Conservation (phyloP, 495 filamentous ascomycete genomes). For the Glutinoglossum americanum region DNA sequence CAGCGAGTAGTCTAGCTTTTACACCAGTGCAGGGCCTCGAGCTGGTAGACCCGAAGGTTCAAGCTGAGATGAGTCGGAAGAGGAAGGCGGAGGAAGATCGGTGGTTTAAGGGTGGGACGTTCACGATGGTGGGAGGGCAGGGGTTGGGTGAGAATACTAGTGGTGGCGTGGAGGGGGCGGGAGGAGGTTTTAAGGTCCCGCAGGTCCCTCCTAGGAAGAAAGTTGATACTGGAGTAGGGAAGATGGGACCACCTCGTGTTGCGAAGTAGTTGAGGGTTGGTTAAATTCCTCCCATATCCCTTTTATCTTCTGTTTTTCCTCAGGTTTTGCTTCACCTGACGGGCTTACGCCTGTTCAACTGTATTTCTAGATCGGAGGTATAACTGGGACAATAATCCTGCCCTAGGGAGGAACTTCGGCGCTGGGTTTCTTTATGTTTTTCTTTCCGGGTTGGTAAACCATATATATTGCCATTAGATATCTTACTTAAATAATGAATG, state of each 20-base stretch:
- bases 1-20: conserved; percentile 74
- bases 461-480: too few species aligned
- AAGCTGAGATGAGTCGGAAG: conserved; percentile 53
- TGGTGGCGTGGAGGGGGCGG: conserved; percentile 13
- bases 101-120: conserved; percentile 91
- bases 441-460: too few species aligned
- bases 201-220: conserved; percentile 17
- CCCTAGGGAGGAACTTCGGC: too few species aligned
- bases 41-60: conserved; percentile 82
- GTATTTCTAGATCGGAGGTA: background rate
- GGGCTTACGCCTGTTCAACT: background rate
- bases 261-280: background rate
- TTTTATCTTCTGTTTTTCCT: background rate
- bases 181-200: conserved; percentile 22
- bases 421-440: too few species aligned
- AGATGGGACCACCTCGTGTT: background rate
- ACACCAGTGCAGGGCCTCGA: conserved; percentile 89
- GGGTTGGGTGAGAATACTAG: background rate
- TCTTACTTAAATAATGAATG: too few species aligned
- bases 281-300: background rate
- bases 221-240: conserved; percentile 10
- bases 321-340: background rate
- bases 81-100: conserved; percentile 82
- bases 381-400: background rate
- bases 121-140: conserved; percentile 61